phyloP scores from a whole-genome alignment of 2,329 filamentous ascomycete genomes.

The Fusarium mangiferae region DNA sequence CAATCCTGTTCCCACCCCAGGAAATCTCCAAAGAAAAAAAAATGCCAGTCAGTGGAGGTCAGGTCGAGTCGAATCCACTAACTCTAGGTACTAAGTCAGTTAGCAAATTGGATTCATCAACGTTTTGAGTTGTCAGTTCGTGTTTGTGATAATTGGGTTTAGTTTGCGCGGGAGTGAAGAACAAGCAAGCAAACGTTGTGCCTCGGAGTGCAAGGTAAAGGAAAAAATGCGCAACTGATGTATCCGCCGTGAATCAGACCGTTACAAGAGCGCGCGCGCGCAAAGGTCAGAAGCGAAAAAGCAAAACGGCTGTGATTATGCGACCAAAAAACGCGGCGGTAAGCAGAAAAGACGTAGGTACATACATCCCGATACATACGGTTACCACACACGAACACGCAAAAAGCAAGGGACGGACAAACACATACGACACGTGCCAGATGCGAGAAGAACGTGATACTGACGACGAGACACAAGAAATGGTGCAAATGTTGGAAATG shows the following conservation, averaged over 20 bases:
- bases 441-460: conserved; percentile 19
- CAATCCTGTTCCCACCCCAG: conserved; percentile 43
- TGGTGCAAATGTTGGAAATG: background rate
- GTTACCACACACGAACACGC: background rate
- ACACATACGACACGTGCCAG: conserved; percentile 24
- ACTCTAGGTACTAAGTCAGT: background rate
- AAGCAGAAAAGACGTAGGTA: background rate
- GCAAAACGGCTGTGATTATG: conserved; percentile 16
- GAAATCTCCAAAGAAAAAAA: conserved; percentile 39
- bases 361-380: background rate
- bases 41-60: conserved; percentile 24
- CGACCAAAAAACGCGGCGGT: conserved; percentile 1
- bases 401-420: conserved; percentile 20
- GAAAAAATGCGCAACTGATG: background rate
- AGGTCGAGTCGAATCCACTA: conserved; percentile 15
- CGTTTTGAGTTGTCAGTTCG: background rate
- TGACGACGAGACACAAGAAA: background rate
- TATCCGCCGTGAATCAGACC: background rate
- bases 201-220: background rate
- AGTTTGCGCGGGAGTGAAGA: background rate
- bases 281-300: background rate
- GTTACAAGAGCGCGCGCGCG: background rate
- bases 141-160: background rate
- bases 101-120: background rate
- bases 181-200: background rate